phyloP scores from a whole-genome alignment of 2,329 filamentous ascomycete genomes.

The Escovopsis weberi region DNA sequence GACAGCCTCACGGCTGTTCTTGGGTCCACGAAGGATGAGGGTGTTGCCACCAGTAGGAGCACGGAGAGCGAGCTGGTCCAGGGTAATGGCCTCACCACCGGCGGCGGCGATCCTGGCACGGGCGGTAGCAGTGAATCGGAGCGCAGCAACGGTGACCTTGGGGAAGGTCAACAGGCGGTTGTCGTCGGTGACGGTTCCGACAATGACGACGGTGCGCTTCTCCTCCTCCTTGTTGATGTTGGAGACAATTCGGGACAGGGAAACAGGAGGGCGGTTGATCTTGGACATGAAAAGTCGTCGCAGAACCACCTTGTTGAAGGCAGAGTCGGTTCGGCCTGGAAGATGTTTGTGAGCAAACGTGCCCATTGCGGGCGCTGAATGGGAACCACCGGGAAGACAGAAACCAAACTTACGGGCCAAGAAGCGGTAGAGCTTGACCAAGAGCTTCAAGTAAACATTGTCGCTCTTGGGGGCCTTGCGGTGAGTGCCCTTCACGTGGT shows the following conservation, averaged over 20 bases:
- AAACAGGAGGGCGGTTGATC: conserved; percentile 94
- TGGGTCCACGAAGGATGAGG: conserved; percentile 89
- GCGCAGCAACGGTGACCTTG: conserved; percentile 85
- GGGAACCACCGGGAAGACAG: too few relatives aligned
- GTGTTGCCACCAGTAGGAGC: conserved; percentile 95
- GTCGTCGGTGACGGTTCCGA: conserved; percentile 95
- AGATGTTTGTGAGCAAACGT: not conserved
- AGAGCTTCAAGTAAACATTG: conserved; percentile 92
- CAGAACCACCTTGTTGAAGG: conserved; percentile 98
- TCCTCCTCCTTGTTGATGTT: conserved; percentile 51
- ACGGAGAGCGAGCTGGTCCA: conserved; percentile 93
- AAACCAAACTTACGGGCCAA: conserved; percentile 60
- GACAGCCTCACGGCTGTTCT: conserved; percentile 94
- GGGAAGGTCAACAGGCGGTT: conserved; percentile 82
- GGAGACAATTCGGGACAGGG: conserved; percentile 74
- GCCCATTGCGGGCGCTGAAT: not conserved
- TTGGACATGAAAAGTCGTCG: conserved; percentile 96
- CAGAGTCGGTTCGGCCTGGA: conserved; percentile 81
- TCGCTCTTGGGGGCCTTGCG: conserved; percentile 95
- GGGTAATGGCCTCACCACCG: conserved; percentile 86
- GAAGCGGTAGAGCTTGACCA: conserved; percentile 98
- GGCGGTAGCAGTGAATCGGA: conserved; percentile 93
- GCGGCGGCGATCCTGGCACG: conserved; percentile 86
- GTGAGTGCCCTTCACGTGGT: conserved; percentile 60
- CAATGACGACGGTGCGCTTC: conserved; percentile 81